Evolutionary conservation across 139 green algal genomes (phyloP).

Genomic region (Parachlorella kessleri): DNA sequence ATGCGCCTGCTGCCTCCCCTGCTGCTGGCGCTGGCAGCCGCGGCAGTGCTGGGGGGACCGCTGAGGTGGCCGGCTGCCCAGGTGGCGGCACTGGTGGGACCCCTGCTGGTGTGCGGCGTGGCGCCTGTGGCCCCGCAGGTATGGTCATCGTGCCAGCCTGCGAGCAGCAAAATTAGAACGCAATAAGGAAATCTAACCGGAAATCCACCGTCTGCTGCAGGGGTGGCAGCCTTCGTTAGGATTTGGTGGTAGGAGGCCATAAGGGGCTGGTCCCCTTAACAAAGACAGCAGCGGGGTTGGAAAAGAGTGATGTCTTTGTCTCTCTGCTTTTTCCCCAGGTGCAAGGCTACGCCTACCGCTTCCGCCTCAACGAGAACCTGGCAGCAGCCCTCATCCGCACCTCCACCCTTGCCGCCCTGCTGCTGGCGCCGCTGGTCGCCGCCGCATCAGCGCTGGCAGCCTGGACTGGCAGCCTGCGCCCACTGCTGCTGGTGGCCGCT

Average conservation of each 20-base stretch:
- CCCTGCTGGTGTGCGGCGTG: conserved; percentile 21
- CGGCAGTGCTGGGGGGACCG: background rate
- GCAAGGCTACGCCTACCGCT: conserved; percentile 17
- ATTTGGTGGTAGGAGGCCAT: background rate
- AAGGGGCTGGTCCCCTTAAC: background rate
- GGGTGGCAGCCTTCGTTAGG: background rate
- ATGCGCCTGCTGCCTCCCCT: conserved; percentile 28
- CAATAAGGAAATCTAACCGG: too few relatives aligned
- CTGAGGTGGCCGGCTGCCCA: background rate
- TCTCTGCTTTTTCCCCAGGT: background rate
- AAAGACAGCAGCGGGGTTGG: too few relatives aligned
- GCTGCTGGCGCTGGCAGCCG: background rate
- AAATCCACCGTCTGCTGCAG: too few relatives aligned
- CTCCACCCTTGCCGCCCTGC: background rate
- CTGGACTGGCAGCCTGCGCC: conserved; percentile 3
- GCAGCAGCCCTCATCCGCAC: conserved; percentile 7
- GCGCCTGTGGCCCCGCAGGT: conserved; percentile 27
- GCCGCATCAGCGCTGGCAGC: background rate
- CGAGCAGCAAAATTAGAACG: too few relatives aligned
- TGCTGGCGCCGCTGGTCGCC: conserved; percentile 7
- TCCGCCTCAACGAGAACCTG: conserved; percentile 41
- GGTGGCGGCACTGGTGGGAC: conserved; percentile 9
- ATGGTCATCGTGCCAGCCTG: background rate
- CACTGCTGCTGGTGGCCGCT: conserved; percentile 12
- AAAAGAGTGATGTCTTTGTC: background rate